Conservation (phyloP, 768 basidiomycete genomes). For the Calvatia gigantea region DNA sequence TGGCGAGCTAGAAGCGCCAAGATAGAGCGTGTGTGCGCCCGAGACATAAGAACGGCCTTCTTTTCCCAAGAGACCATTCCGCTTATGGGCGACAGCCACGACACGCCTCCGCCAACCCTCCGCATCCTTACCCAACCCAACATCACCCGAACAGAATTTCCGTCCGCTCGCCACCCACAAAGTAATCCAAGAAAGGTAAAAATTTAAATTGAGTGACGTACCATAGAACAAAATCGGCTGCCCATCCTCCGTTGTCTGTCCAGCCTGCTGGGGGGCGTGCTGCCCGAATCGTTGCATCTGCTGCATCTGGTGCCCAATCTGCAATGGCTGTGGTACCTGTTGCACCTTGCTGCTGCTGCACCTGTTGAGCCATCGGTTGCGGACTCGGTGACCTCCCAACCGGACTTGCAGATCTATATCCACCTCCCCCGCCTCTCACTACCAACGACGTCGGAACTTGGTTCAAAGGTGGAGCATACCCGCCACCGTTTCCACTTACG, state of each 20-base stretch:
- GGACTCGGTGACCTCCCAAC: conserved; percentile 35
- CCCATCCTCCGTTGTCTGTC: conserved; percentile 80
- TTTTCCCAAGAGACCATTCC: too few species aligned
- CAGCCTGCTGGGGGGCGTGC: conserved; percentile 27
- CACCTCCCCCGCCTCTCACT: not conserved
- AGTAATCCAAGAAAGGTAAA: not conserved
- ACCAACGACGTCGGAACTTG: conserved; percentile 17
- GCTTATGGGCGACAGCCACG: too few species aligned
- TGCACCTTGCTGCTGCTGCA: conserved; percentile 37
- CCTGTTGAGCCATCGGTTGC: not conserved
- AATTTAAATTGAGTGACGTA: conserved; percentile 31
- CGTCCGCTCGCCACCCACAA: not conserved
- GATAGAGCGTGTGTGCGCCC: not conserved
- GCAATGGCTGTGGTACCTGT: conserved; percentile 28
- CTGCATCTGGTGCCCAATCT: not conserved
- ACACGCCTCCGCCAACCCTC: not conserved
- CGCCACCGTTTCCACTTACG: not conserved
- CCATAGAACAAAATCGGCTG: conserved; percentile 85
- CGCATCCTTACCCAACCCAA: not conserved
- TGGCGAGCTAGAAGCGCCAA: too few species aligned
- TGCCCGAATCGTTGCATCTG: not conserved
- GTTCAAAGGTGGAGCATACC: conserved; percentile 27
- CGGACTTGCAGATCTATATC: conserved; percentile 24
- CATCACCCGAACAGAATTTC: not conserved
- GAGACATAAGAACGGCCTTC: not conserved